Base-by-base conservation (phyloP, 495 filamentous ascomycete species). In the Pseudomonodictys pantanalensis region DNA sequence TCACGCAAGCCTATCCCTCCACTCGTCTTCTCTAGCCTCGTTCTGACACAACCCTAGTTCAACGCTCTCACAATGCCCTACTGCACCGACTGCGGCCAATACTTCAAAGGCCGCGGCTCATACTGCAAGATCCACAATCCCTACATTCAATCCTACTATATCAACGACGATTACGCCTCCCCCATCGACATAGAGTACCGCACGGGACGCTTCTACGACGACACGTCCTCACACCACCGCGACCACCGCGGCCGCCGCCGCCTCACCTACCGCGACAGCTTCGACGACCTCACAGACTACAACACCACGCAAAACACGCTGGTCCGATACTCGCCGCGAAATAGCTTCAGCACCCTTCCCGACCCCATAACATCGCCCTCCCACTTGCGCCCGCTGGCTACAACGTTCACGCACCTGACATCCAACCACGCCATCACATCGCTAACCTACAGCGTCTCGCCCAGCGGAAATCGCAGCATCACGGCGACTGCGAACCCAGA, bases 401-500 rank as follows among this genome's bases (percentile, higher is more conserved):
- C 49, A 23, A 24, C 20, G 3, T 52, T 52, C 30, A 8, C 18
- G 30, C 15, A 20, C 32, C 49, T 52, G 12, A 20, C 49, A 8
- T 23, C 2, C 18, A 29, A 38, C 15, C 30, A 52, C 26, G 15
- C 49, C 2, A 52, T 52, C 49, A 35, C 26, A 3, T 3, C 2
- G 5, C 20, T 52, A 9, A 39, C 49, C 10, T 41, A 42, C 39
- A 17, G 10, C 28, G 30, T 23, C 8, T 15, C 3, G 3, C 35
- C 52, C 3, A 28, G 10, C 18, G 49, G 49, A 3, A 52, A 7
- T 15, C 38, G 38, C 12, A 18, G 17, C 23, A 45, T 45, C n/a
- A 33, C 15, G 2, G 52, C 38, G 7, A 45, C 17, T 22, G 52
- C 39, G 3, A 55, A 55, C 52, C 38, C 20, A 17, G 52, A 55